Conservation (phyloP, 2,329 filamentous ascomycete species). For the Penicillium nordicum region DNA sequence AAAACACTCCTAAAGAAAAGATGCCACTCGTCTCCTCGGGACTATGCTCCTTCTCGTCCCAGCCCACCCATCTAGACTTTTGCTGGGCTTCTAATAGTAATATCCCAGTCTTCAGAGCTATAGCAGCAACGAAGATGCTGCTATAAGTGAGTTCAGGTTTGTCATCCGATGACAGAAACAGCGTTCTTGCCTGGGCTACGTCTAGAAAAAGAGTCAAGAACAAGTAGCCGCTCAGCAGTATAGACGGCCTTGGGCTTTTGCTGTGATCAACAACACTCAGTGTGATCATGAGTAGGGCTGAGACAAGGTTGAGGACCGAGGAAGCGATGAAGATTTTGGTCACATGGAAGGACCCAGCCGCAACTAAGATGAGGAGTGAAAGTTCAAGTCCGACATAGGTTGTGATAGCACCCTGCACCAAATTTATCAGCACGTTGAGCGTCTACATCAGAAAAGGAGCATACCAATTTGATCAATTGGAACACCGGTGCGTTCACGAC, state of each 20-base stretch:
- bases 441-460: not conserved
- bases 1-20: not conserved
- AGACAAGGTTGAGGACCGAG: not conserved
- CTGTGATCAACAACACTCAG: not conserved
- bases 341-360: not conserved
- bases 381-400: not conserved
- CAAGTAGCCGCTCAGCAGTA: not conserved
- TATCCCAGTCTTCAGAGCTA: not conserved
- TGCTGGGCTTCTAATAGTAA: not conserved
- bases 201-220: not conserved
- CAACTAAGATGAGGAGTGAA: not conserved
- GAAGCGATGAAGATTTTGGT: not conserved
- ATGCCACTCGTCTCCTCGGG: not conserved
- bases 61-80: not conserved
- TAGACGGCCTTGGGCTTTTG: not conserved
- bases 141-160: not conserved
- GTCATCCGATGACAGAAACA: not conserved
- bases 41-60: not conserved
- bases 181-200: not conserved
- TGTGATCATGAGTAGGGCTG: not conserved
- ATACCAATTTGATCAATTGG: not conserved
- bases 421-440: not conserved
- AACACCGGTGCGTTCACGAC: not conserved
- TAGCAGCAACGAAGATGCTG: not conserved
- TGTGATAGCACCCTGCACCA: not conserved